Percentiles rank a stretch among this genome's conserved stretches.
phyloP scores from a whole-genome alignment of 768 basidiomycete species.

The Postia placenta region DNA sequence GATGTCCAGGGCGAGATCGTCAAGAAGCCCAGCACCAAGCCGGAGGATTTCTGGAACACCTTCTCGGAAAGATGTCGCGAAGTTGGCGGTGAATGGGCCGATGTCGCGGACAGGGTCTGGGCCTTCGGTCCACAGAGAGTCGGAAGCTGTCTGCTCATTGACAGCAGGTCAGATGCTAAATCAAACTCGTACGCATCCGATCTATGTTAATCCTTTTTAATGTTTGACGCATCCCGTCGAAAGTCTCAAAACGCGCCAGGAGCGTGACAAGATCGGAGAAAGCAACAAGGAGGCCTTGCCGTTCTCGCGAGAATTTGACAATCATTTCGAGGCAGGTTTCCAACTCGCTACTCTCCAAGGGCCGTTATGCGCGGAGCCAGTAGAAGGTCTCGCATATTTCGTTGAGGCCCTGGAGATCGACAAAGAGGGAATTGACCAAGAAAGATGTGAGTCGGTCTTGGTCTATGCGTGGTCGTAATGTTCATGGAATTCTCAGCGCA shows the following conservation, averaged over 20 bases:
- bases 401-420: conserved; percentile 73
- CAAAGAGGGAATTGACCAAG: conserved; percentile 49
- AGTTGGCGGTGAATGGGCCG: conserved; percentile 75
- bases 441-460: conserved; percentile 48
- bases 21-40: conserved; percentile 55
- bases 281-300: conserved; percentile 23
- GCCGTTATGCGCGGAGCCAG: conserved; percentile 90
- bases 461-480: neutral
- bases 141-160: conserved; percentile 84
- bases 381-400: conserved; percentile 89
- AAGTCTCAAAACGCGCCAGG: conserved; percentile 50
- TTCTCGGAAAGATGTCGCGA: conserved; percentile 58
- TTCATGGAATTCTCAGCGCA: conserved; percentile 43
- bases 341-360: conserved; percentile 94
- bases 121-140: conserved; percentile 86
- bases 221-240: neutral
- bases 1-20: conserved; percentile 54
- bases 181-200: conserved; percentile 48
- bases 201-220: neutral
- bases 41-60: conserved; percentile 77
- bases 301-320: conserved; percentile 58
- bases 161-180: conserved; percentile 45
- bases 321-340: conserved; percentile 87
- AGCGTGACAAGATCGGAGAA: conserved; percentile 28
- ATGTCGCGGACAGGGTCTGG: conserved; percentile 70